Percentiles rank a stretch among this genome's conserved stretches.
phyloP scores from a whole-genome alignment of 352 stramenopile genomes.

The Plasmopara viticola region DNA sequence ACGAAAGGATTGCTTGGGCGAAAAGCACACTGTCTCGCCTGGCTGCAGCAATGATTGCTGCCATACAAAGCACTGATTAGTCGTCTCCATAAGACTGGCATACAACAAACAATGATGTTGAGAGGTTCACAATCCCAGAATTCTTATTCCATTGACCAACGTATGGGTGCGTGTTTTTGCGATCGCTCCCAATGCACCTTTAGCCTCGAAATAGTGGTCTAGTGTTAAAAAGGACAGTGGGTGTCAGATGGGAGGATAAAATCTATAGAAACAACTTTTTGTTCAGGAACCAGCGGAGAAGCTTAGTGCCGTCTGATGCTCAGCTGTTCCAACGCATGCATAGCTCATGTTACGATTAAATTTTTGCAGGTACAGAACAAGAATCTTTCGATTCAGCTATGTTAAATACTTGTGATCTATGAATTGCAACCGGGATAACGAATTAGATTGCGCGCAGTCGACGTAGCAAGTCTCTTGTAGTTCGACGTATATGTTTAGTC shows the following conservation, averaged over 20 bases:
- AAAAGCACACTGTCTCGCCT: background rate
- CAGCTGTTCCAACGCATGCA: background rate
- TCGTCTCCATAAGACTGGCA: background rate
- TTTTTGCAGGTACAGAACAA: background rate
- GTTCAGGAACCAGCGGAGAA: conserved; percentile 7
- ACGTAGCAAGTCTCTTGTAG: conserved; percentile 13
- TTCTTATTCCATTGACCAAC: too few relatives aligned
- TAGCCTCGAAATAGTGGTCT: background rate
- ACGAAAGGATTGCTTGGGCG: background rate
- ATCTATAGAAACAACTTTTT: background rate
- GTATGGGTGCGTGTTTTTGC: too few relatives aligned
- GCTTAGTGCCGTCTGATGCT: background rate
- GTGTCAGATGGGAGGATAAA: background rate
- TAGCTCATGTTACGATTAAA: background rate
- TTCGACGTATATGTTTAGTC: conserved; percentile 3
- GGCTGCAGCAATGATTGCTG: background rate
- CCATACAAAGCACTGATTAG: background rate
- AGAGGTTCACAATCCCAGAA: too few relatives aligned
- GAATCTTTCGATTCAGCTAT: conserved; percentile 1
- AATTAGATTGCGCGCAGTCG: conserved; percentile 2
- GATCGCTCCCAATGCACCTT: too few relatives aligned
- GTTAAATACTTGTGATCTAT: background rate
- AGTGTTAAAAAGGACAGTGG: background rate
- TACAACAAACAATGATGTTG: background rate
- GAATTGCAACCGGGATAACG: background rate